These are phyloP conservation scores for Erythrophleum fordii DNA, from an alignment of 306 rosid species.

Conservation along the genomic window DNA sequence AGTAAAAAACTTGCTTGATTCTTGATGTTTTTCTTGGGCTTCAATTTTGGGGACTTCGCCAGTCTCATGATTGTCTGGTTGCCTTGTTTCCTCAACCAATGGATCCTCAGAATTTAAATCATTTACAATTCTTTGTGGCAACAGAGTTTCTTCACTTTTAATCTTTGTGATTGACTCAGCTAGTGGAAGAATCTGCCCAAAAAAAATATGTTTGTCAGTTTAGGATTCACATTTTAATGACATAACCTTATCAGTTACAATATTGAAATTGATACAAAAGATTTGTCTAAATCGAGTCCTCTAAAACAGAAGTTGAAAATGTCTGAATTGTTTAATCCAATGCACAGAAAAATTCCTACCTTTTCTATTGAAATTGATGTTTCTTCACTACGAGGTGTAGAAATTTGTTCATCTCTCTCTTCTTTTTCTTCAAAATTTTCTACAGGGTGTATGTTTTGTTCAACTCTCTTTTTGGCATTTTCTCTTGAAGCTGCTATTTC, in stretches of 20 bases:
- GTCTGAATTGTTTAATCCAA: background rate
- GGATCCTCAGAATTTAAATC: conserved; percentile 18
- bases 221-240: conserved; percentile 7
- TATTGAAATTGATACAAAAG: background rate
- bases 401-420: conserved; percentile 29
- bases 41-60: conserved; percentile 19
- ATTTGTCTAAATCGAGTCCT: background rate
- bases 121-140: background rate
- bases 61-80: conserved; percentile 23
- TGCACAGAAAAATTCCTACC: conserved; percentile 21
- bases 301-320: conserved; percentile 8
- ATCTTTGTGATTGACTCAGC: conserved; percentile 30
- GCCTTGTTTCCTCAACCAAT: conserved; percentile 43
- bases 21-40: conserved; percentile 37
- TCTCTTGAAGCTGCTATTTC: conserved; percentile 31
- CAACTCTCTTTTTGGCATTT: background rate
- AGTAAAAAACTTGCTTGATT: background rate
- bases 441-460: conserved; percentile 7
- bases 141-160: conserved; percentile 31
- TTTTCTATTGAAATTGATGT: conserved; percentile 31
- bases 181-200: conserved; percentile 44
- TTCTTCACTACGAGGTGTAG: background rate
- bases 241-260: conserved; percentile 5
- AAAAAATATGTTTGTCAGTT: background rate
- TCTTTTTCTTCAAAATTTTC: conserved; percentile 18